Evolutionary conservation across 2,329 filamentous ascomycete species (phyloP), one percentile per base, ranked within the genome.

Genomic region (Drechmeria coniospora): DNA sequence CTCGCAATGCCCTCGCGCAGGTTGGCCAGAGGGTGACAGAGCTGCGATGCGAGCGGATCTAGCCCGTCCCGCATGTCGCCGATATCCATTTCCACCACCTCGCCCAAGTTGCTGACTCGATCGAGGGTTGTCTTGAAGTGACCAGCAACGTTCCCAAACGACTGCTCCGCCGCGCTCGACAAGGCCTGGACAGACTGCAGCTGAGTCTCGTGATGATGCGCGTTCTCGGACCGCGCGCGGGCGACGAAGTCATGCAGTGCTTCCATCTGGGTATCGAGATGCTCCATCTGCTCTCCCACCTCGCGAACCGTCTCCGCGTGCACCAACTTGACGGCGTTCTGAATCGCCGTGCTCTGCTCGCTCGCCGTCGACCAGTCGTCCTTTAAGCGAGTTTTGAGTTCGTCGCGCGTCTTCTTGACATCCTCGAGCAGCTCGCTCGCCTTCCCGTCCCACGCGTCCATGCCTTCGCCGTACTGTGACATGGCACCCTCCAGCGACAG

Each of bases 171-270:
- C 1, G 73, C 76, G 12, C 53, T 59, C 0, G 77, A 70, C 18
- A 94, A 62, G 8, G 54, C 55, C 19, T 66, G 55, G n/a, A 93
- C 57, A 1, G 74, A 79, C n/a, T 61, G 50, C 2, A 64, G 53
- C 37, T 92, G 80, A 15, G 68, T 65, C 15, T 73, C 63, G 47
- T 90, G 77, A 45, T 92, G 83, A 12, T 63, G 61, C 17, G 77
- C 71, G 48, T 93, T 95, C 43, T 92, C 79, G 2, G 69, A 70
- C 34, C 77, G 73, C 27, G 92, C 84, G 18, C 80, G 74, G 18
- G 76, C 68, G 21, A 95, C 83, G 42, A 94, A 93, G 38, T 87
- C 81, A 43, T 95, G 87, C 6, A 98, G 66, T 1, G 82, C 80
- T 31, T 75, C 71, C 69, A 98, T 86, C 51, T 95, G 83, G n/a